Conservation (phyloP, 805 yeast genomes). For the Yarrowia deformans region DNA sequence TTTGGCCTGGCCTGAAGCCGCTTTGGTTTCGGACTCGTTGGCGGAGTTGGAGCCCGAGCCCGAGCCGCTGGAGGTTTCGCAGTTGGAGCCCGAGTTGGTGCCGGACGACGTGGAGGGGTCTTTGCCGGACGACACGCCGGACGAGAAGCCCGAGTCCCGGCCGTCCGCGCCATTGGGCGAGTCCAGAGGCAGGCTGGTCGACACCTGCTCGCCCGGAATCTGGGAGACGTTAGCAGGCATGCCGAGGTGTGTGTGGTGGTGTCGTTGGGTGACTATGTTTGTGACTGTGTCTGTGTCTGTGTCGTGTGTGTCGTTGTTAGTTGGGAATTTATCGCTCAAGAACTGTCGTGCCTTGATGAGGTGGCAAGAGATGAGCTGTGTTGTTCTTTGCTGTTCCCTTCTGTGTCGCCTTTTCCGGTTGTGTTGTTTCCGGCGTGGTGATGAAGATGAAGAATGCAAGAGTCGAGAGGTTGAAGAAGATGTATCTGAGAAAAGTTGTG, state of each 20-base stretch:
- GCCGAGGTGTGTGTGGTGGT: constrained; percentile 3
- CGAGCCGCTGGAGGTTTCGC: constrained; percentile 25
- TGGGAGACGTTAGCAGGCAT: constrained; percentile 1
- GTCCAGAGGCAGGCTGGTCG: constrained; percentile 9
- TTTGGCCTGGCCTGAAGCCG: neutral
- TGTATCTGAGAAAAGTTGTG: no score
- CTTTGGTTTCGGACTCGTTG: constrained; percentile 14
- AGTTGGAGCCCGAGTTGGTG: constrained; percentile 27
- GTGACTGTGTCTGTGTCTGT: neutral
- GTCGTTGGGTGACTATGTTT: neutral
- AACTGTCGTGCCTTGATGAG: no score
- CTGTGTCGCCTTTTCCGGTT: no score
- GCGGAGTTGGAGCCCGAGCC: constrained; percentile 33
- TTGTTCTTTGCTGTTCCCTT: no score
- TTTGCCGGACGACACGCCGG: constrained; percentile 24
- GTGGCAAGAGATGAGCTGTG: no score
- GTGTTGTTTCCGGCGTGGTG: no score
- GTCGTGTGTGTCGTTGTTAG: neutral
- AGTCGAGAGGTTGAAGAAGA: no score
- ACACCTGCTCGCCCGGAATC: constrained; percentile 3
- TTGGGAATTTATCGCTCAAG: no score
- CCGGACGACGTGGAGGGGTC: constrained; percentile 21
- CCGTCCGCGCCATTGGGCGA: constrained; percentile 19
- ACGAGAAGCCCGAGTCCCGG: constrained; percentile 33
- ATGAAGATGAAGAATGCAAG: no score